phyloP scores from a whole-genome alignment of 2,329 filamentous ascomycete species.

The Fusarium solani-melongenae region DNA sequence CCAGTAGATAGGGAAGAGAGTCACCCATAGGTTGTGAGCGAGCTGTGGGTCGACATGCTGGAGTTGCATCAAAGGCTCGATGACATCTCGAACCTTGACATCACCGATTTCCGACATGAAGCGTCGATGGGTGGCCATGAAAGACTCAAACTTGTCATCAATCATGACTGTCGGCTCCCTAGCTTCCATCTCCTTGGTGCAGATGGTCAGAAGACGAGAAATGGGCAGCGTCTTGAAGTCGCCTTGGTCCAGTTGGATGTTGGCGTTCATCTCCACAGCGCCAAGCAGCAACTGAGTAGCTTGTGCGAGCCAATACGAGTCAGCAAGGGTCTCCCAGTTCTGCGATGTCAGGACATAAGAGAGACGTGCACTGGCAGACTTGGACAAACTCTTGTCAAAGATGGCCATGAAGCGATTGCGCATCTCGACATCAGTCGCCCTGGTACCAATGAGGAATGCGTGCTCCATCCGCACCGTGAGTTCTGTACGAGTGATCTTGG shows the following conservation, averaged over 20 bases:
- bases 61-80: conserved; percentile 90
- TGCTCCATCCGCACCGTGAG: conserved; percentile 97
- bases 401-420: conserved; percentile 96
- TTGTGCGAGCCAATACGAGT: conserved; percentile 97
- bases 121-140: conserved; percentile 82
- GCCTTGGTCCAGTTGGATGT: conserved; percentile 80
- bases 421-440: conserved; percentile 95
- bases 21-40: conserved; percentile 89
- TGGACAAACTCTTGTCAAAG: conserved; percentile 94
- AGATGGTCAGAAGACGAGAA: conserved; percentile 78
- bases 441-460: conserved; percentile 94
- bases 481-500: conserved; percentile 93
- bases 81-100: conserved; percentile 86
- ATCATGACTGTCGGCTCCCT: conserved; percentile 75
- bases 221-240: conserved; percentile 85
- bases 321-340: conserved; percentile 95
- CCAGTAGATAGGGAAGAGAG: conserved; percentile 94
- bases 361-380: conserved; percentile 87
- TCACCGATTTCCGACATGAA: conserved; percentile 88
- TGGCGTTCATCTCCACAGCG: conserved; percentile 85
- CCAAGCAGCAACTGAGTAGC: conserved; percentile 93
- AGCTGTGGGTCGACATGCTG: conserved; percentile 88
- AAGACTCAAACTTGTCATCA: conserved; percentile 83
- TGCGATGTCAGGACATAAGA: conserved; percentile 91
- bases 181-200: conserved; percentile 79